These are phyloP conservation scores for Aegilops longissima DNA, from an alignment of 176 grass and related monocot species.

Conservation along the genomic window DNA sequence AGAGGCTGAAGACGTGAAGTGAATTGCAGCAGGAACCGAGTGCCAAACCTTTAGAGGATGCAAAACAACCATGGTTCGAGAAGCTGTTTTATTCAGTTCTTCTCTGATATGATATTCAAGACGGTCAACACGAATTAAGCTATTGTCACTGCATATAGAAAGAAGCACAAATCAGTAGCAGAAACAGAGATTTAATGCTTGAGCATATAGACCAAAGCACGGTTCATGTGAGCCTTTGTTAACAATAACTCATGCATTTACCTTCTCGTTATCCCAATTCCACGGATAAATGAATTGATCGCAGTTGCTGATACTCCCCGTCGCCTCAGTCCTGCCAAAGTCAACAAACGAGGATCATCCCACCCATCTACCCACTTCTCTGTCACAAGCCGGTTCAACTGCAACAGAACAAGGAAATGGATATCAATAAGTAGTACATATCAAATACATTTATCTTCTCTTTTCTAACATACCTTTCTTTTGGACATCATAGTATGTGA, in stretches of 20 bases:
- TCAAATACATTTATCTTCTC: constrained; percentile 5
- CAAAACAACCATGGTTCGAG: constrained; percentile 83
- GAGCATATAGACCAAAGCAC: not conserved
- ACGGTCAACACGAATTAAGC: constrained; percentile 82
- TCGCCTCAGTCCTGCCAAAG: constrained; percentile 76
- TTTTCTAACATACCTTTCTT: constrained; percentile 63
- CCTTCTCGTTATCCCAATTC: constrained; percentile 99
- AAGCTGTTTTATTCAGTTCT: constrained; percentile 89
- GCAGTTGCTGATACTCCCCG: constrained; percentile 86
- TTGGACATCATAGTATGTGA: constrained; percentile 98
- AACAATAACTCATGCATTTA: constrained; percentile 23
- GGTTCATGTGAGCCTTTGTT: not conserved
- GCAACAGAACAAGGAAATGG: constrained; percentile 4
- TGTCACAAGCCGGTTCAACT: constrained; percentile 92
- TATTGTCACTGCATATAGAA: constrained; percentile 84
- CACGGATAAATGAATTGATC: constrained; percentile 94
- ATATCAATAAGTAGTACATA: not conserved
- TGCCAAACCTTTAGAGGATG: constrained; percentile 81
- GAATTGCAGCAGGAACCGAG: constrained; percentile 21
- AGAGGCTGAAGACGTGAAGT: not conserved
- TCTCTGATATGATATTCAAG: constrained; percentile 96
- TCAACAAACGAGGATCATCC: constrained; percentile 97
- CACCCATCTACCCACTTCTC: constrained; percentile 98
- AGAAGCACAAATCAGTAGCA: constrained; percentile 24
- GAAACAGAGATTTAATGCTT: not conserved